Percentiles rank a stretch among this genome's conserved stretches.
Conservation (phyloP, 2,329 filamentous ascomycete genomes). For the Colletotrichum costaricense region DNA sequence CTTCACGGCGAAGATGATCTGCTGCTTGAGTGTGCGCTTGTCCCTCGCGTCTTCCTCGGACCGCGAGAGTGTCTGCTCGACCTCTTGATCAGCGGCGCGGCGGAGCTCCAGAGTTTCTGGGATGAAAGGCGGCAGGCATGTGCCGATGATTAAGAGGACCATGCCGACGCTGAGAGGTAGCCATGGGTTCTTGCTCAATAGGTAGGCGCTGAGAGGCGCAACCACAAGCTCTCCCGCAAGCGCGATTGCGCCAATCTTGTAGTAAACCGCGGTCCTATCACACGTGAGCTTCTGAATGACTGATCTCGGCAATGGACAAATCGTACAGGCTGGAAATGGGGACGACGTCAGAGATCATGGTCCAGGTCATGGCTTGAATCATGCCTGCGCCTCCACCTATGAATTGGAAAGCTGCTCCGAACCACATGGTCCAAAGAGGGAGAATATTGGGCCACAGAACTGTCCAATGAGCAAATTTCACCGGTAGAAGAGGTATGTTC, state of each 20-base stretch:
- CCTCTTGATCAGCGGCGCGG: slow-evolving; percentile 41
- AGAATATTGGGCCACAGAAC: slow-evolving; percentile 51
- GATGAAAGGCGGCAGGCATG: slow-evolving; percentile 45
- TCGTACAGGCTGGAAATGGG: slow-evolving; percentile 44
- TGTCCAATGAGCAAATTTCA: slow-evolving; percentile 41
- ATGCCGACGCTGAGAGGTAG: slow-evolving; percentile 50
- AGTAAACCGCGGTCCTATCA: slow-evolving; percentile 52
- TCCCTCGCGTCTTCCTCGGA: slow-evolving; percentile 2
- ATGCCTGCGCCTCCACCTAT: slow-evolving; percentile 55
- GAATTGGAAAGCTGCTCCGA: slow-evolving; percentile 47
- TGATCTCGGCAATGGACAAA: not conserved
- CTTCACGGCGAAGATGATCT: slow-evolving; percentile 40
- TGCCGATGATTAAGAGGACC: slow-evolving; percentile 42
- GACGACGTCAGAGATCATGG: slow-evolving; percentile 56
- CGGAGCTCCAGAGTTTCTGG: slow-evolving; percentile 57
- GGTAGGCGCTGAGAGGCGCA: slow-evolving; percentile 52
- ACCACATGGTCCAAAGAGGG: slow-evolving; percentile 53
- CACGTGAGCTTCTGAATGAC: not conserved
- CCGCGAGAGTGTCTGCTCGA: slow-evolving; percentile 31
- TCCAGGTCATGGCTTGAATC: slow-evolving; percentile 56
- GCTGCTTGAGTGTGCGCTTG: slow-evolving; percentile 1
- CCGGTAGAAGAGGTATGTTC: not conserved
- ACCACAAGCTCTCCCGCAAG: slow-evolving; percentile 52
- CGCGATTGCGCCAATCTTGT: slow-evolving; percentile 49
- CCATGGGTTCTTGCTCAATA: slow-evolving; percentile 54